phyloP scores from a whole-genome alignment of 768 basidiomycete genomes.

The Boletus fagicola region DNA sequence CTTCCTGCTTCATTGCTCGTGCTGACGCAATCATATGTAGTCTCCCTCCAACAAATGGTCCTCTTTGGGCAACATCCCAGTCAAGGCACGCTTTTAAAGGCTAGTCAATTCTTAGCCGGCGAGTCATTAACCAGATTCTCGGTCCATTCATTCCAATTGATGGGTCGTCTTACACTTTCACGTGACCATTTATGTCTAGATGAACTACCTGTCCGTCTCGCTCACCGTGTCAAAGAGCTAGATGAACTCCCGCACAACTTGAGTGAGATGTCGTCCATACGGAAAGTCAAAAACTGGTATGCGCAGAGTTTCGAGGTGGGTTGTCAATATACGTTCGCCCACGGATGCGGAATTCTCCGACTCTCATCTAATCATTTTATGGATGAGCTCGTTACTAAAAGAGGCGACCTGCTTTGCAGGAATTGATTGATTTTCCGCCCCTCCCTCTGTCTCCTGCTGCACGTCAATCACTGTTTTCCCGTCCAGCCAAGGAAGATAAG shows the following conservation, averaged over 20 bases:
- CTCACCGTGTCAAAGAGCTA: slow-evolving; percentile 94
- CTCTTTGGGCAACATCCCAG: slow-evolving; percentile 94
- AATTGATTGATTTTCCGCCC: slow-evolving; percentile 83
- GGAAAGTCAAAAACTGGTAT: slow-evolving; percentile 98
- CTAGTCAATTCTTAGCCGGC: slow-evolving; percentile 86
- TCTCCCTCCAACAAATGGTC: slow-evolving; percentile 97
- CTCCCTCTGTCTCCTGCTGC: slow-evolving; percentile 68
- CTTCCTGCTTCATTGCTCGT: neutral
- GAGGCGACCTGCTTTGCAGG: slow-evolving; percentile 44
- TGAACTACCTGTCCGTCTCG: slow-evolving; percentile 92
- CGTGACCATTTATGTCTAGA: slow-evolving; percentile 42
- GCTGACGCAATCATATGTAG: slow-evolving; percentile 39
- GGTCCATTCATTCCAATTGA: neutral
- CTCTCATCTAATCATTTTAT: neutral
- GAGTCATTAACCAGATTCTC: slow-evolving; percentile 10
- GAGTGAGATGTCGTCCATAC: slow-evolving; percentile 86
- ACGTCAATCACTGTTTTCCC: slow-evolving; percentile 60
- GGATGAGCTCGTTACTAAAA: slow-evolving; percentile 3
- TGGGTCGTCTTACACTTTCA: neutral
- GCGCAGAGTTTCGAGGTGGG: slow-evolving; percentile 96
- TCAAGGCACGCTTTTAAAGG: slow-evolving; percentile 91
- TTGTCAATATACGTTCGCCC: neutral
- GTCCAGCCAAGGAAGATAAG: slow-evolving; percentile 32
- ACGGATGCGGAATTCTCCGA: neutral
- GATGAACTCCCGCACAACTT: slow-evolving; percentile 92